Evolutionary conservation across 805 yeast species (phyloP).

Genomic region (Isabelozyma heimii): DNA sequence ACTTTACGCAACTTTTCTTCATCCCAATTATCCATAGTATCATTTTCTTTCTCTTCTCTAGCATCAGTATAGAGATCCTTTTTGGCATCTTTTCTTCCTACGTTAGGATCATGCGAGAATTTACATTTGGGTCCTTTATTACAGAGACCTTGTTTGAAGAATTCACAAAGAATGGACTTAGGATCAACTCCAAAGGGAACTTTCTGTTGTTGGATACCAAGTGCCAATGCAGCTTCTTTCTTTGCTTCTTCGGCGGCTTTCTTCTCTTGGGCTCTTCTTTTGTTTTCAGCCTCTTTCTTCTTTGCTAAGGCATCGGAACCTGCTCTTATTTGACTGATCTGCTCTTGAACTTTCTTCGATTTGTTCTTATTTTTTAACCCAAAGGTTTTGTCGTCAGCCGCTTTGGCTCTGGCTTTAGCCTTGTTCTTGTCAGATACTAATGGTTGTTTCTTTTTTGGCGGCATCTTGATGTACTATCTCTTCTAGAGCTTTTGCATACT

Average conservation of each 20-base stretch:
- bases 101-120: conserved; percentile 82
- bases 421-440: conserved; percentile 58
- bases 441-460: conserved; percentile 73
- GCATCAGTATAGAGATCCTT: conserved; percentile 91
- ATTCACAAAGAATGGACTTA: conserved; percentile 85
- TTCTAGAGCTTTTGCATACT: not conserved
- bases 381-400: conserved; percentile 84
- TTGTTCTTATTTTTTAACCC: conserved; percentile 95
- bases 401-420: conserved; percentile 59
- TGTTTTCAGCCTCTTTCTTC: conserved; percentile 73
- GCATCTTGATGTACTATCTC: conserved; percentile 43
- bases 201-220: conserved; percentile 73
- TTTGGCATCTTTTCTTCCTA: conserved; percentile 87
- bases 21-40: conserved; percentile 96
- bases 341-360: conserved; percentile 83
- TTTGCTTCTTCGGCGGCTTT: conserved; percentile 89
- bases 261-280: conserved; percentile 70
- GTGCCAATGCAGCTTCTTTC: conserved; percentile 77
- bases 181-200: conserved; percentile 98
- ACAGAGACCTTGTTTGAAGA: conserved; percentile 85
- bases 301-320: conserved; percentile 52
- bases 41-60: conserved; percentile 67
- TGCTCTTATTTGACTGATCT: conserved; percentile 42
- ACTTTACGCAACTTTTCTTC: conserved; percentile 90
- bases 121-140: conserved; percentile 84